Conservation (phyloP, 176 grass and related monocot genomes). For the Musa beccarii region DNA sequence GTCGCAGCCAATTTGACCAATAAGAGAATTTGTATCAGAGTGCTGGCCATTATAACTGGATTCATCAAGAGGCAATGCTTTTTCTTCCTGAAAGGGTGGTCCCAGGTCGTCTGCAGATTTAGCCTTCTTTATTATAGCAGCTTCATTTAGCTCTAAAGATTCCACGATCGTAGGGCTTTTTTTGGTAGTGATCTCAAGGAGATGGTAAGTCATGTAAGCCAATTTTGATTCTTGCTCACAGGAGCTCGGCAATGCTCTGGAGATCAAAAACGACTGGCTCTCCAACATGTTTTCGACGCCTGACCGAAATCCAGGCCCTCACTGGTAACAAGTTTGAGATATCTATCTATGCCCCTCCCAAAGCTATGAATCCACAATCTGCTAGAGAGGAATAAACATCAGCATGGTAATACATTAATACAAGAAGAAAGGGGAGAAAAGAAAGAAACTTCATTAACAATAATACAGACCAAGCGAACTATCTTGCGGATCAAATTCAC, state of each 20-base stretch:
- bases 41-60: slow-evolving; percentile 24
- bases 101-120: slow-evolving; percentile 27
- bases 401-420: not conserved
- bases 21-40: slow-evolving; percentile 63
- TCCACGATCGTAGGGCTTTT: slow-evolving; percentile 32
- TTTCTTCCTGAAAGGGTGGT: slow-evolving; percentile 13
- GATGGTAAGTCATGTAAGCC: slow-evolving; percentile 77
- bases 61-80: not conserved
- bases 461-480: not conserved
- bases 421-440: not conserved
- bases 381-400: not conserved
- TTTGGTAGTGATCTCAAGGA: slow-evolving; percentile 65
- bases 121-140: slow-evolving; percentile 11
- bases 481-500: not conserved
- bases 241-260: slow-evolving; percentile 53
- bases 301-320: not conserved
- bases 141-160: slow-evolving; percentile 14
- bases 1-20: slow-evolving; percentile 70
- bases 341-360: not conserved
- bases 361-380: not conserved
- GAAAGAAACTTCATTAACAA: not conserved
- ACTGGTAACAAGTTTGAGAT: not conserved
- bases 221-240: slow-evolving; percentile 66
- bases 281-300: slow-evolving; percentile 50
- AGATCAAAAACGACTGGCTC: slow-evolving; percentile 74